Evolutionary conservation across 257 asterid species (phyloP).

Genomic region (Cruciata laevipes): DNA sequence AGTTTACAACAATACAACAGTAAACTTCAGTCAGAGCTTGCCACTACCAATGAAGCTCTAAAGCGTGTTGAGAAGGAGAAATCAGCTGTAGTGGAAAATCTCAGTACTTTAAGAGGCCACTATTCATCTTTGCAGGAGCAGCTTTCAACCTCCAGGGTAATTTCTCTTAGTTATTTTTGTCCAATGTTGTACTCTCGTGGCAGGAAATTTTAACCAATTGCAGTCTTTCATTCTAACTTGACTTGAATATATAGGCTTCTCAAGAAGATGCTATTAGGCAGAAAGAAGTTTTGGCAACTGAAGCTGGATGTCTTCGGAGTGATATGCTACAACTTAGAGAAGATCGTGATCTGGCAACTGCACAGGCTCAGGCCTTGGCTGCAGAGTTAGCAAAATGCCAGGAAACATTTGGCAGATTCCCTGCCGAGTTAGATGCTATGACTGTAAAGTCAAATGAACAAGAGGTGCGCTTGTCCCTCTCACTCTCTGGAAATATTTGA

Average conservation of each 20-base stretch:
- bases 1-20: conserved; percentile 84
- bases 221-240: neutral
- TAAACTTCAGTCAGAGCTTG: conserved; percentile 78
- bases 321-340: conserved; percentile 80
- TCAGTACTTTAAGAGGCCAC: conserved; percentile 78
- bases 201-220: neutral
- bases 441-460: conserved; percentile 43
- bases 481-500: neutral
- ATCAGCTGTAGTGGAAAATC: conserved; percentile 66
- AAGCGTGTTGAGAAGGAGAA: conserved; percentile 82
- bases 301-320: conserved; percentile 57
- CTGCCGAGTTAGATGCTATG: conserved; percentile 44
- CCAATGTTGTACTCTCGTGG: neutral
- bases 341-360: conserved; percentile 64
- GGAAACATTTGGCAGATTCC: conserved; percentile 55
- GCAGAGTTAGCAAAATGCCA: conserved; percentile 49
- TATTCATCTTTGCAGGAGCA: conserved; percentile 79
- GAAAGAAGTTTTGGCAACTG: conserved; percentile 64
- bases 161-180: neutral
- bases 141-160: conserved; percentile 64
- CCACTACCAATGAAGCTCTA: conserved; percentile 51
- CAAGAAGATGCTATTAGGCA: conserved; percentile 71
- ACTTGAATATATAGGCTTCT: conserved; percentile 31
- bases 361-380: conserved; percentile 47
- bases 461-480: conserved; percentile 44